Conservation (phyloP, 176 grass and related monocot genomes). For the Bothriochloa decipiens region DNA sequence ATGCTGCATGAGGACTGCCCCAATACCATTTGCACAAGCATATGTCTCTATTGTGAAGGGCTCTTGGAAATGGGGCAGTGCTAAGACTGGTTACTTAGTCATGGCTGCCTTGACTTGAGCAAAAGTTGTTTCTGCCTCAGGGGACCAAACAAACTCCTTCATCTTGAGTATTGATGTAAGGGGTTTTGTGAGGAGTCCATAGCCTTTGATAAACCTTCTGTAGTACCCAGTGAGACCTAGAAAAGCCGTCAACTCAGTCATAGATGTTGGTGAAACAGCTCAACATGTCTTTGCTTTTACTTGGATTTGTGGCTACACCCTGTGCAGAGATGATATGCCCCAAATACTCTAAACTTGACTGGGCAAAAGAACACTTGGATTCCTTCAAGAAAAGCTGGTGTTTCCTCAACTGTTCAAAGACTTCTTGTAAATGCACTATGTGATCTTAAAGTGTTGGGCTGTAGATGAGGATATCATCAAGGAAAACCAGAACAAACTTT, state of each 20-base stretch:
- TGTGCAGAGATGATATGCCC: too few species aligned
- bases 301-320: background rate
- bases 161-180: accelerated
- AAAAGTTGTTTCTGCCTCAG: background rate
- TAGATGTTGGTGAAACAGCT: background rate
- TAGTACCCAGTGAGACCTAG: background rate
- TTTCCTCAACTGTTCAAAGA: accelerated
- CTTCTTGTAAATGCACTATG: accelerated
- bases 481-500: background rate
- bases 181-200: accelerated
- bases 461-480: too few species aligned
- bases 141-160: accelerated
- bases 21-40: too few species aligned
- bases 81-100: too few species aligned
- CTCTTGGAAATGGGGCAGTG: accelerated
- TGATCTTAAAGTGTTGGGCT: accelerated
- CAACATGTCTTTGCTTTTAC: accelerated
- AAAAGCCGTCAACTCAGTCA: background rate
- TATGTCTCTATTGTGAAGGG: too few species aligned
- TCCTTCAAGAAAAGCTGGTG: too few species aligned
- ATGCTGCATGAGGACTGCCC: too few species aligned
- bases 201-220: background rate
- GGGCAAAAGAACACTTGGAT: background rate
- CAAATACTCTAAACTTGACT: accelerated
- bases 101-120: accelerated